Percentiles rank a stretch among this genome's conserved stretches.
Conservation (phyloP, 208 protist species). For the Leishmania tarentolae region DNA sequence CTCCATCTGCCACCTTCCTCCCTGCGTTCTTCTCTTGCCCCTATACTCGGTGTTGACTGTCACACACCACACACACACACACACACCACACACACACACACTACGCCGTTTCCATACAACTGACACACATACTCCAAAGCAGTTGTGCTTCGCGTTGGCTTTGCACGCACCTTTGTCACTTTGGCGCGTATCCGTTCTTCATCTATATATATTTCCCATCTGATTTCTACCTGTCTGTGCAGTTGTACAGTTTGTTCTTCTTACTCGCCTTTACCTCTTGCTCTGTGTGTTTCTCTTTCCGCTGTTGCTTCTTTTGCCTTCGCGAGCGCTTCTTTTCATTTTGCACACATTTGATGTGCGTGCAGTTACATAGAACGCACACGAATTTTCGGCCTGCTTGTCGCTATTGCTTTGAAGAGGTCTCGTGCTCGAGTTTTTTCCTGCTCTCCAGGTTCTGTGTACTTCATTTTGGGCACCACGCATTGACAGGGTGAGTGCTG, state of each 20-base stretch:
- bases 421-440: neutral
- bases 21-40: neutral
- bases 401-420: neutral
- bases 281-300: neutral
- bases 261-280: neutral
- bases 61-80: constrained; percentile 12
- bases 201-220: neutral
- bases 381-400: neutral
- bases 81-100: constrained; percentile 2
- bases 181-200: too few relatives aligned
- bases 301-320: neutral
- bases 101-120: neutral
- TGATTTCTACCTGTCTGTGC: neutral
- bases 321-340: neutral
- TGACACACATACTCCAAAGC: neutral
- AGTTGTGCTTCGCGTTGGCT: neutral
- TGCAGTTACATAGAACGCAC: neutral
- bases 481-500: neutral
- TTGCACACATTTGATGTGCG: neutral
- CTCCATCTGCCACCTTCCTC: neutral
- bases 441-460: neutral
- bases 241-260: neutral
- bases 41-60: neutral
- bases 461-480: neutral
- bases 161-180: neutral